These are phyloP conservation scores for Xenoacremonium recifei DNA, from an alignment of 2,329 filamentous ascomycete genomes.

Conservation along the genomic window DNA sequence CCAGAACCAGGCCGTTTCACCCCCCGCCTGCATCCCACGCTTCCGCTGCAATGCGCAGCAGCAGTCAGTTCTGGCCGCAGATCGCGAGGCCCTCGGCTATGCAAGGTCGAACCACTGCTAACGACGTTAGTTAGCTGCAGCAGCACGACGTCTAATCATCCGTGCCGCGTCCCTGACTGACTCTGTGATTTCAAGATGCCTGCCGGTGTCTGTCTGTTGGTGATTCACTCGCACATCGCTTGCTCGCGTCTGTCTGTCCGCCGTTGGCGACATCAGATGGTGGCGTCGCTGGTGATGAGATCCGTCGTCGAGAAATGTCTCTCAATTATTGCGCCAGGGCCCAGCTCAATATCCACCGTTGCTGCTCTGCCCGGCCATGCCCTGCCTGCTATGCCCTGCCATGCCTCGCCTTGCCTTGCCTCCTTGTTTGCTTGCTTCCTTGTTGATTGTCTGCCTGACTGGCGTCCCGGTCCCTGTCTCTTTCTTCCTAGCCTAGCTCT, in stretches of 20 bases:
- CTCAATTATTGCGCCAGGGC: constrained; percentile 12
- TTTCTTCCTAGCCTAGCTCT: background rate
- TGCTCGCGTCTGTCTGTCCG: no score
- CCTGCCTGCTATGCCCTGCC: constrained; percentile 1
- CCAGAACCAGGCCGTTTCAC: constrained; percentile 19
- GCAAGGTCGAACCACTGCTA: constrained; percentile 32
- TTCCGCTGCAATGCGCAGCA: constrained; percentile 28
- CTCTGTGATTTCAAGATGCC: no score
- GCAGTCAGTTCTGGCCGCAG: no score
- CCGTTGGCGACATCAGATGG: constrained; percentile 9
- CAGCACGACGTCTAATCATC: no score
- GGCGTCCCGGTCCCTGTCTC: constrained; percentile 1
- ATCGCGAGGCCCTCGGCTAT: constrained; percentile 38
- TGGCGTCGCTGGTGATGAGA: constrained; percentile 4
- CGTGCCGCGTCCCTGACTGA: no score
- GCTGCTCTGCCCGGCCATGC: background rate
- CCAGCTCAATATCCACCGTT: constrained; percentile 9
- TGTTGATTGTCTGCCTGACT: constrained; percentile 1
- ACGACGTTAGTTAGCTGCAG: no score
- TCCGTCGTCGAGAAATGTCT: constrained; percentile 11
- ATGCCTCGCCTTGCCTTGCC: background rate
- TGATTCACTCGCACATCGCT: no score
- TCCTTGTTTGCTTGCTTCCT: background rate
- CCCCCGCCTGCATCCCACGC: constrained; percentile 28
- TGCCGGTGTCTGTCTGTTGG: no score